Evolutionary conservation across 129 eudicot genomes (phyloP), one percentile per base, ranked within the genome.

Genomic region (Pittosporum tobira): DNA sequence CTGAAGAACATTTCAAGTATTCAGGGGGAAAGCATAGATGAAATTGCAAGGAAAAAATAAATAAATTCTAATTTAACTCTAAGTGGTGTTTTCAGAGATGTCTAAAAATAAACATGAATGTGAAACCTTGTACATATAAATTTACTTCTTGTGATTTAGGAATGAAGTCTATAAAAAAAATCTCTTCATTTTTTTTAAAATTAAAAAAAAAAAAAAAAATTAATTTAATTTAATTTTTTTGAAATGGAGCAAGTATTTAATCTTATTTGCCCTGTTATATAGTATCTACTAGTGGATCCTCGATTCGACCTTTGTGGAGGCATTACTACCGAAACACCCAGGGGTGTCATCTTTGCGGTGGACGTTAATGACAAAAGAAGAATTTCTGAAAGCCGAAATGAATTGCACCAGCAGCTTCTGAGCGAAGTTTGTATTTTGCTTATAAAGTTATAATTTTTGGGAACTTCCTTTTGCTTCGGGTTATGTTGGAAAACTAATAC

Each of bases 231-330:
- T n/a, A n/a, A n/a, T n/a, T n/a, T n/a, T n/a, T n/a, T n/a, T n/a
- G n/a, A n/a, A n/a, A n/a, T n/a, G n/a, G n/a, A n/a, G n/a, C n/a
- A n/a, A 4, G 19, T 52, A 59, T 24, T 47, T 60, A 16, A 36
- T 36, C 16, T 44, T 6, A 6, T 4, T 44, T 44, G 48, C 16
- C n/a, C 54, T 48, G 4, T 48, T n/a, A 19, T 16, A 4, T 48
- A 2, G n/a, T n/a, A 4, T 2, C 25, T 31, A 23, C 14, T 36
- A 3, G 1, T 63, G 42, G 21, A 44, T n/a, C 51, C 16, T 45
- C 69, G 84, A 78, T 78, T 40, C 76, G 76, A 26, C 66, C 73
- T 51, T 40, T 78, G 28, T 78, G 84, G 83, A 72, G 58, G 64
- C 75, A 77, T 53, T 77, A 77, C 63, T 77, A 46, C 52, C 69